A percentile compares a stretch with the other conserved stretches of the same genome.
Evolutionary conservation across 371 early-diverging fungal species (phyloP).

Genomic region (Syncephalis plumigaleata): DNA sequence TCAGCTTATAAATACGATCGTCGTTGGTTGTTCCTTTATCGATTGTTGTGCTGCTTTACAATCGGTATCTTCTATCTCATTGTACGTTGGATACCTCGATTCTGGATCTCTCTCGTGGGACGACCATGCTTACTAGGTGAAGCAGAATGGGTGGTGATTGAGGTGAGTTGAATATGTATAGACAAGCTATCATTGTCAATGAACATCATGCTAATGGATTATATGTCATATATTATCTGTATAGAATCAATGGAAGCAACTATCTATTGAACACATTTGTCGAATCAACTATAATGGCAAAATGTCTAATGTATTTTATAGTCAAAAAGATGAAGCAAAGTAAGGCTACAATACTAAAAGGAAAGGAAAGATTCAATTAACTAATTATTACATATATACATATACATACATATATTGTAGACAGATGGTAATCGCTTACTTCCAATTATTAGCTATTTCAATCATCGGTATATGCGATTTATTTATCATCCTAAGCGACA

Average conservation of each 20-base stretch:
- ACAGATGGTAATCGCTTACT: no score
- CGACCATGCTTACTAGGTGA: slow-evolving; percentile 28
- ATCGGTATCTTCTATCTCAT: slow-evolving; percentile 54
- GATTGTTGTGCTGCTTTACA: slow-evolving; percentile 29
- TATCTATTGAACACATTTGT: slow-evolving; percentile 27
- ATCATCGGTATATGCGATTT: slow-evolving; percentile 70
- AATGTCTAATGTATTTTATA: slow-evolving; percentile 46
- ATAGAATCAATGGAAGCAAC: slow-evolving; percentile 58
- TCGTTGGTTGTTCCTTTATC: no score
- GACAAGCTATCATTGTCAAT: no score
- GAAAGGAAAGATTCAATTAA: slow-evolving; percentile 11
- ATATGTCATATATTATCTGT: neutral
- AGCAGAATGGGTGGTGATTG: slow-evolving; percentile 50
- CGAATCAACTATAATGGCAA: slow-evolving; percentile 45
- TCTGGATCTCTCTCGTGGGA: slow-evolving; percentile 50
- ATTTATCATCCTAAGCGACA: slow-evolving; percentile 61
- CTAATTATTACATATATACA: no score
- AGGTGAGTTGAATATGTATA: slow-evolving; percentile 24
- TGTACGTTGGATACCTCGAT: slow-evolving; percentile 68
- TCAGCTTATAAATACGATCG: no score
- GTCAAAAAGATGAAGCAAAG: neutral
- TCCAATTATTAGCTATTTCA: slow-evolving; percentile 23
- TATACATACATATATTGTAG: no score
- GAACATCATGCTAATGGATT: neutral
- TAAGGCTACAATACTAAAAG: slow-evolving; percentile 13